These are phyloP conservation scores for Amoebophrya sp. DNA, from an alignment of 169 alveolate species.

Conservation along the genomic window DNA sequence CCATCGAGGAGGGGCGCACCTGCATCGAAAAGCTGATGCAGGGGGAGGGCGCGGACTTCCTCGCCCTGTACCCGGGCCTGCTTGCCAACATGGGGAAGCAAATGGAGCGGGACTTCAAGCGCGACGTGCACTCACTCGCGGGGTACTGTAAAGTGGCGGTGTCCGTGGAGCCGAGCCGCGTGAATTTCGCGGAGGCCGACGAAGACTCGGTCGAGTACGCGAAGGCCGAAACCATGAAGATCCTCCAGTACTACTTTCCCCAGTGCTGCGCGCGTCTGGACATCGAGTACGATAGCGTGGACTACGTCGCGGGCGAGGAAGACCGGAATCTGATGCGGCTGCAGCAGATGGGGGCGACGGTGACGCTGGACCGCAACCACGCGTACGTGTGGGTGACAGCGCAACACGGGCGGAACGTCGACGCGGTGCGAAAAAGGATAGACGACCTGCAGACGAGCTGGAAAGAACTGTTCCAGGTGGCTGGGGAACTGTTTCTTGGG, in stretches of 20 bases:
- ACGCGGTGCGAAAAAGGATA: background rate
- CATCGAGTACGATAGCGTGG: background rate
- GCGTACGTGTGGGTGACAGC: background rate
- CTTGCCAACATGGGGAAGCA: background rate
- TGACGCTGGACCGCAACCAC: background rate
- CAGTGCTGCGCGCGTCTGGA: too few species aligned
- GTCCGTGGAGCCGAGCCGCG: too few species aligned
- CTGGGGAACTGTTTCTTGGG: too few species aligned
- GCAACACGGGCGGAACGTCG: background rate
- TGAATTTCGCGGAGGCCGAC: too few species aligned
- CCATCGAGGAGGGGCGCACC: background rate
- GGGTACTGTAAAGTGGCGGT: too few species aligned
- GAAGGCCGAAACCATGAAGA: background rate
- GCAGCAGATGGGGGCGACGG: background rate
- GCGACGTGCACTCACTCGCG: background rate
- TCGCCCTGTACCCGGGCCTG: background rate
- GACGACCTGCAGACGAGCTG: background rate
- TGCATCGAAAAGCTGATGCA: background rate
- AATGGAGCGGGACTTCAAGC: background rate
- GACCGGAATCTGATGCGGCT: slow-evolving; percentile 2
- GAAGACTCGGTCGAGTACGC: background rate
- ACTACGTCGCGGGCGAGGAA: background rate
- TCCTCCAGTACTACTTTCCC: background rate
- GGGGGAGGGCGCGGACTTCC: background rate
- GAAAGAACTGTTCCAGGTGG: background rate